Percentiles rank a stretch among this genome's conserved stretches.
Conservation (phyloP, 805 yeast genomes). For the Candida saitoana region DNA sequence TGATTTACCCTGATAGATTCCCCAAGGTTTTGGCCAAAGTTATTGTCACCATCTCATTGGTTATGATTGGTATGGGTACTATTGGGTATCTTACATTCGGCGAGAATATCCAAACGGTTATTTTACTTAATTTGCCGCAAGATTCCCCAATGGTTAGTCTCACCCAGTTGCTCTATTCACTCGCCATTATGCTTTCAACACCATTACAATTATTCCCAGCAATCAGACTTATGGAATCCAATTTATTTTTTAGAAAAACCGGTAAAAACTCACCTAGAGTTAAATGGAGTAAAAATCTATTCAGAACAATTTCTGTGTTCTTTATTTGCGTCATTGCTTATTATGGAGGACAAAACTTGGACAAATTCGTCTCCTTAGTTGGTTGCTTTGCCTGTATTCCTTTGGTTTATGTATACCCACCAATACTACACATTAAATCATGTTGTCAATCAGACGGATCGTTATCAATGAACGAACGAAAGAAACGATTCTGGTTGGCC, state of each 20-base stretch:
- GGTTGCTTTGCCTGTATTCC: conserved; percentile 87
- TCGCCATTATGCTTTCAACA: conserved; percentile 72
- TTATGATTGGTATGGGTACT: conserved; percentile 62
- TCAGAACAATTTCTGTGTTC: conserved; percentile 52
- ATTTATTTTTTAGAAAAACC: conserved; percentile 45
- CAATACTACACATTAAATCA: conserved; percentile 62
- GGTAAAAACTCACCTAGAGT: conserved; percentile 53
- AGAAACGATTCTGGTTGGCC: conserved; percentile 35
- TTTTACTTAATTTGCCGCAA: conserved; percentile 70
- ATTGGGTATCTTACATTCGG: conserved; percentile 74
- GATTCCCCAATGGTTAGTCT: conserved; percentile 54
- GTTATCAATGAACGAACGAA: conserved; percentile 15
- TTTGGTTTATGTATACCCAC: conserved; percentile 81
- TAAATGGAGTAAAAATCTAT: conserved; percentile 65
- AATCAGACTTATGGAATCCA: conserved; percentile 64
- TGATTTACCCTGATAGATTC: conserved; percentile 70
- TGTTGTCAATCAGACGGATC: conserved; percentile 31
- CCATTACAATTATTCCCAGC: conserved; percentile 84
- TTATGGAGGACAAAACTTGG: conserved; percentile 65
- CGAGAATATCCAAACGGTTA: conserved; percentile 57
- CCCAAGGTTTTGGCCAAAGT: conserved; percentile 63
- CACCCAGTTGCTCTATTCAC: conserved; percentile 67
- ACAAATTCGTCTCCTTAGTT: conserved; percentile 71
- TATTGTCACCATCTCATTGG: conserved; percentile 54
- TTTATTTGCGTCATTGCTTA: conserved; percentile 57